phyloP scores from a whole-genome alignment of 306 rosid genomes.

The Vigna trinervia region DNA sequence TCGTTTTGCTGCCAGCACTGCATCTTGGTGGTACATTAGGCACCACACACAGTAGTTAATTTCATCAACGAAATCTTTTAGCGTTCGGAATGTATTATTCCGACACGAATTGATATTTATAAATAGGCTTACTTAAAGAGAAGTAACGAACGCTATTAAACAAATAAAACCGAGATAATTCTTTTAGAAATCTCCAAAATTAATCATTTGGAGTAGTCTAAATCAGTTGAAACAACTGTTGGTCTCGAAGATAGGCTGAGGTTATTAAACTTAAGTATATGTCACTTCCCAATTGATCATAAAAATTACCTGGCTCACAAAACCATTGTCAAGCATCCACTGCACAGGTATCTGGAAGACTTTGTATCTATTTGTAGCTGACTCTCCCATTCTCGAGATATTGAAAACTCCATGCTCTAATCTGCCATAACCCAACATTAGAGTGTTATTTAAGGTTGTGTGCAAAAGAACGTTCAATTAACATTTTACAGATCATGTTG shows the following conservation, averaged over 20 bases:
- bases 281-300: slow-evolving; percentile 6
- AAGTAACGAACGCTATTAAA: slow-evolving; percentile 14
- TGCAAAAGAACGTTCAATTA: neutral
- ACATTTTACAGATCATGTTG: neutral
- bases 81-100: slow-evolving; percentile 13
- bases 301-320: slow-evolving; percentile 72
- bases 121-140: neutral
- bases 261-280: slow-evolving; percentile 9
- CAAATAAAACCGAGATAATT: neutral
- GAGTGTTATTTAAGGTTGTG: neutral
- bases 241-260: slow-evolving; percentile 2
- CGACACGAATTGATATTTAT: slow-evolving; percentile 1
- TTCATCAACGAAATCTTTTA: slow-evolving; percentile 1
- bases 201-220: neutral
- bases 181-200: slow-evolving; percentile 15
- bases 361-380: slow-evolving; percentile 79
- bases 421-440: slow-evolving; percentile 51
- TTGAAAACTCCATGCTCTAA: slow-evolving; percentile 87
- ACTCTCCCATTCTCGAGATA: slow-evolving; percentile 82
- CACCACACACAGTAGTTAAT: neutral
- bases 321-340: slow-evolving; percentile 90
- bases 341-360: slow-evolving; percentile 75
- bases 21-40: slow-evolving; percentile 34
- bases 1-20: slow-evolving; percentile 54
- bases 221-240: slow-evolving; percentile 33